Evolutionary conservation across 345 rosid species (phyloP).

Genomic region (Mallotus nudiflorus): DNA sequence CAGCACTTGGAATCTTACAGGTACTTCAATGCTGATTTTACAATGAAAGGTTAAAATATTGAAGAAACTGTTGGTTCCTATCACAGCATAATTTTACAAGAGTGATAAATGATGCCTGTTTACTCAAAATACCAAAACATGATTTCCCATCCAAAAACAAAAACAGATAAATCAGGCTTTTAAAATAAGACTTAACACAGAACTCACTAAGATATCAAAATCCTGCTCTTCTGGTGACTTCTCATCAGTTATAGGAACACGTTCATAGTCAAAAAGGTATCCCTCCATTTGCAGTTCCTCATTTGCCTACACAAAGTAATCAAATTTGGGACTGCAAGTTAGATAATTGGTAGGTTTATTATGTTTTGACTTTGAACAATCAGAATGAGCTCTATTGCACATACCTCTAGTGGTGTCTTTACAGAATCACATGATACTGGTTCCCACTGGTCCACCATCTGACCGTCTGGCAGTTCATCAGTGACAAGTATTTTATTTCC

Average conservation of each 20-base stretch:
- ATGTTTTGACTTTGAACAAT: slow-evolving; percentile 7
- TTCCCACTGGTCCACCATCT: slow-evolving; percentile 99
- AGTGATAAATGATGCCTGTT: slow-evolving; percentile 6
- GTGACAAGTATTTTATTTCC: slow-evolving; percentile 98
- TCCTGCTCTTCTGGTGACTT: slow-evolving; percentile 91
- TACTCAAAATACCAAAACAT: neutral
- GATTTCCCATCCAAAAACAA: slow-evolving; percentile 6
- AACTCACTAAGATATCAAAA: slow-evolving; percentile 84
- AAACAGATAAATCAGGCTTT: neutral
- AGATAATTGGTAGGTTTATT: slow-evolving; percentile 20
- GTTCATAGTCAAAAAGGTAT: slow-evolving; percentile 84
- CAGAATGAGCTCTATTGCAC: slow-evolving; percentile 21
- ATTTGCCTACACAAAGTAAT: slow-evolving; percentile 56
- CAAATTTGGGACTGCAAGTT: slow-evolving; percentile 20
- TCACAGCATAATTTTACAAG: neutral
- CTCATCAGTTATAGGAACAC: slow-evolving; percentile 97
- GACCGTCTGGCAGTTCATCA: slow-evolving; percentile 98
- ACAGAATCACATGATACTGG: slow-evolving; percentile 80
- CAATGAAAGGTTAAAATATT: neutral
- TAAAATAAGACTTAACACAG: slow-evolving; percentile 18
- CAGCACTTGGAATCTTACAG: neutral
- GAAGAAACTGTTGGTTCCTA: neutral
- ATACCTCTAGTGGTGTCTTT: slow-evolving; percentile 91
- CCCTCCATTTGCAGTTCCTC: slow-evolving; percentile 87
- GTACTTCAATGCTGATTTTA: neutral